Percentiles rank a stretch among this genome's conserved stretches.
Evolutionary conservation across 495 filamentous ascomycete species (phyloP).

Genomic region (Sabuloglossum arenarium): DNA sequence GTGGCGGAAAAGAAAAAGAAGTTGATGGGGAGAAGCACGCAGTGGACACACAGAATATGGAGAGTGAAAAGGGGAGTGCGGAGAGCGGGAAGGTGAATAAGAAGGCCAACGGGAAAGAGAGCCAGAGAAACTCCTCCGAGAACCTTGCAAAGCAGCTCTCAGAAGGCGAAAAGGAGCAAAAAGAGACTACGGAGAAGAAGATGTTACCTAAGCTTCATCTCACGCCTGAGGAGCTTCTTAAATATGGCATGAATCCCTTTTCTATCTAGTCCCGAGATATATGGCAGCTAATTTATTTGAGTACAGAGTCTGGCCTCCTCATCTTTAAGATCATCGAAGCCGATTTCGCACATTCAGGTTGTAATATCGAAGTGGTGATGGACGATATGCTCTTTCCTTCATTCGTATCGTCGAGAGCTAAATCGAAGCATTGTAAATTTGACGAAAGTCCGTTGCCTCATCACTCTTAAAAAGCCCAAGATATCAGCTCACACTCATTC

Average conservation of each 20-base stretch:
- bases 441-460: constrained; percentile 41
- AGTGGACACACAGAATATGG: too few species aligned
- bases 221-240: constrained; percentile 52
- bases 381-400: constrained; percentile 89
- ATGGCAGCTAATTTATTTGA: constrained; percentile 3
- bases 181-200: constrained; percentile 28
- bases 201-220: constrained; percentile 57
- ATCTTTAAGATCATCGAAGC: constrained; percentile 89
- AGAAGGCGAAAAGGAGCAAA: constrained; percentile 31
- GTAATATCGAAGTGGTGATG: constrained; percentile 72
- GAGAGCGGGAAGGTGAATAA: constrained; percentile 5
- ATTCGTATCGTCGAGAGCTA: constrained; percentile 58
- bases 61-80: too few species aligned
- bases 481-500: constrained; percentile 1
- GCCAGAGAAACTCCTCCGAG: constrained; percentile 11
- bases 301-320: constrained; percentile 64
- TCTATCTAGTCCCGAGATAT: not conserved
- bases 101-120: constrained; percentile 6
- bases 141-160: constrained; percentile 20
- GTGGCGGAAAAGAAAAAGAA: constrained; percentile 37
- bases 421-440: constrained; percentile 40
- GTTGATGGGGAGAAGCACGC: constrained; percentile 21
- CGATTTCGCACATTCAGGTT: constrained; percentile 52
- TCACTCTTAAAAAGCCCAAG: not conserved
- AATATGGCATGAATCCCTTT: constrained; percentile 35